Evolutionary conservation across 2,329 filamentous ascomycete species (phyloP).

Genomic region (Fusarium redolens): DNA sequence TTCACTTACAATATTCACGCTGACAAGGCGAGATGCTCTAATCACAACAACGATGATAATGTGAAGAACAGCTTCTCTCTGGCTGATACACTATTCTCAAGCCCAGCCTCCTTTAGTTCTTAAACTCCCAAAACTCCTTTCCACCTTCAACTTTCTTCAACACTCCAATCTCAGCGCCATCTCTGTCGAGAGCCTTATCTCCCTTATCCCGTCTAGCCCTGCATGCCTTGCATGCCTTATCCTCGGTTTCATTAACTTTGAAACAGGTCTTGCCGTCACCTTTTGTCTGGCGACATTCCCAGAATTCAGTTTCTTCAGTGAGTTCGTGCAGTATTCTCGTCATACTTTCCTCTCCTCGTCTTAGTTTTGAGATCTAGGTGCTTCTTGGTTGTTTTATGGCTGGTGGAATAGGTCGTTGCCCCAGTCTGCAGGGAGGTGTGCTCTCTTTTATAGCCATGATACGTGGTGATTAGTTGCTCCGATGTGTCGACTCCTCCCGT

Average conservation of each 20-base stretch:
- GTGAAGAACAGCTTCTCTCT: rapidly evolving
- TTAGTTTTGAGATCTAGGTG: rapidly evolving
- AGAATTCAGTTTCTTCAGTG: not conserved
- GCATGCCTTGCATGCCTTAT: not conserved
- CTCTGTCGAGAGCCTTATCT: not conserved
- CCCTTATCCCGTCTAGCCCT: not conserved
- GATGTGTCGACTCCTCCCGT: not conserved
- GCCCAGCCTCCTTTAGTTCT: rapidly evolving
- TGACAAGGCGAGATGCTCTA: rapidly evolving
- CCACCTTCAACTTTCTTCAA: not conserved
- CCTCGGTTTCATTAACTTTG: not conserved
- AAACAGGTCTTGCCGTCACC: not conserved
- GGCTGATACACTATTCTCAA: rapidly evolving
- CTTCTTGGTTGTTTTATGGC: rapidly evolving
- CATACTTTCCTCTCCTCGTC: not conserved
- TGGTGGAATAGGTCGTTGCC: too few relatives aligned
- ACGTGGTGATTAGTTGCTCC: not conserved
- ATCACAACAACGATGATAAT: rapidly evolving
- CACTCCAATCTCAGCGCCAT: not conserved
- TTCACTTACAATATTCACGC: rapidly evolving
- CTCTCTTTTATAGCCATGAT: not conserved
- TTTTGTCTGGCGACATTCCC: not conserved
- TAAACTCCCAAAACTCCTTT: not conserved
- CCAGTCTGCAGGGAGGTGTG: rapidly evolving
- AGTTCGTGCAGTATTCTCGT: not conserved